phyloP scores from a whole-genome alignment of 2,329 filamentous ascomycete genomes.

The Talaromyces sp. region DNA sequence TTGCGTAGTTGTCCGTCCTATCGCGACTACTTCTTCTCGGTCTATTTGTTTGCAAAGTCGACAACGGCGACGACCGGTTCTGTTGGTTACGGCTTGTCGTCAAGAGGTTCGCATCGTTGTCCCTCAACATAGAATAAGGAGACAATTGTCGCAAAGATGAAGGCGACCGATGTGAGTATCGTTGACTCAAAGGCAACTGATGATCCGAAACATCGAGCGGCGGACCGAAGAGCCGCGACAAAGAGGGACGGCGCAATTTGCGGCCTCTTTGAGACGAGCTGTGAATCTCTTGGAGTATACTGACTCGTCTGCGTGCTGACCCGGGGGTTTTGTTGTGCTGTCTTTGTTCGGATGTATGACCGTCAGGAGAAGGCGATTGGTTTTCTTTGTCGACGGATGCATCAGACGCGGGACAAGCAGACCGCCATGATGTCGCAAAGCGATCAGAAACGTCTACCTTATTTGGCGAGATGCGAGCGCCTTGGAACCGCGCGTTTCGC shows the following conservation, averaged over 20 bases:
- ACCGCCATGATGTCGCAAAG: constrained; percentile 23
- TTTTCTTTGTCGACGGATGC: constrained; percentile 16
- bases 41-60: constrained; percentile 20
- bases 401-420: constrained; percentile 21
- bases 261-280: constrained; percentile 27
- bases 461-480: constrained; percentile 22
- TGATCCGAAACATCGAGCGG: constrained; percentile 7
- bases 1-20: constrained; percentile 35
- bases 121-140: constrained; percentile 13
- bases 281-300: constrained; percentile 31
- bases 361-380: not conserved
- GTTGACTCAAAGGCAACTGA: not conserved
- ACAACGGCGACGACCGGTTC: constrained; percentile 18
- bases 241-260: constrained; percentile 20
- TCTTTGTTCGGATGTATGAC: not conserved
- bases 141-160: not conserved
- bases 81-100: not conserved
- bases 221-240: constrained; percentile 18
- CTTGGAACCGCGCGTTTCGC: constrained; percentile 30
- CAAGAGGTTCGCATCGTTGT: constrained; percentile 1
- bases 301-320: constrained; percentile 23
- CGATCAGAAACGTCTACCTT: constrained; percentile 22
- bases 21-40: constrained; percentile 18
- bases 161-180: not conserved
- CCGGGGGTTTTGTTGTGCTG: not conserved